phyloP scores from a whole-genome alignment of 805 yeast species.

The Ogataea siamensis region DNA sequence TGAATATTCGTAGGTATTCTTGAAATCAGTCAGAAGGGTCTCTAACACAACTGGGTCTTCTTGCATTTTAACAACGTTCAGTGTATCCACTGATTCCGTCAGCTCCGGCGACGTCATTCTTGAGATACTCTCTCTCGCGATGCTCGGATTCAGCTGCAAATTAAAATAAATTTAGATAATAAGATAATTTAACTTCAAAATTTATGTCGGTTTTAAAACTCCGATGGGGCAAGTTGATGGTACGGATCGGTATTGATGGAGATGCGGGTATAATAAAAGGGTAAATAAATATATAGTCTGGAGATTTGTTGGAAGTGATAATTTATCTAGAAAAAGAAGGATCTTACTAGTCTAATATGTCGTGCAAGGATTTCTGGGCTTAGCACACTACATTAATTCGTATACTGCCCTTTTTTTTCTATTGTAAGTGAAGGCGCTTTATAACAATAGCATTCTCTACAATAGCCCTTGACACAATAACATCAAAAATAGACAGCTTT shows the following conservation, averaged over 20 bases:
- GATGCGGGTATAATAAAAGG: slow-evolving; percentile 3
- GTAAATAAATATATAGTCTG: neutral
- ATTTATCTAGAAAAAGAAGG: slow-evolving; percentile 4
- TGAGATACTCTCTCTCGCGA: neutral
- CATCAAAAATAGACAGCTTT: neutral
- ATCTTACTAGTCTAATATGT: slow-evolving; percentile 1
- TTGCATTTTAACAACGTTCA: slow-evolving; percentile 11
- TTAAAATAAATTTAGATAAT: neutral
- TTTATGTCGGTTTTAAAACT: neutral
- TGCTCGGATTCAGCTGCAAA: slow-evolving; percentile 2
- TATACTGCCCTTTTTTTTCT: slow-evolving; percentile 1
- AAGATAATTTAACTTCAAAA: neutral
- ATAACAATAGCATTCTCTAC: neutral
- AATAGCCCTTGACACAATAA: neutral
- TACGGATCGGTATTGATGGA: slow-evolving; percentile 2
- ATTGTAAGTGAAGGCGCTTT: neutral
- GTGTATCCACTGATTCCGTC: slow-evolving; percentile 14
- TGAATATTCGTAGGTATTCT: slow-evolving; percentile 12
- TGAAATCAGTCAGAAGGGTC: slow-evolving; percentile 18
- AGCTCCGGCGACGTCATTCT: slow-evolving; percentile 20
- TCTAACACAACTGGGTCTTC: slow-evolving; percentile 16
- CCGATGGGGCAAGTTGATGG: slow-evolving; percentile 1
- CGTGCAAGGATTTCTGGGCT: slow-evolving; percentile 1
- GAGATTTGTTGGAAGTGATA: neutral
- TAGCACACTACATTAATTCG: neutral